Evolutionary conservation across 73 alveolate genomes (phyloP), one percentile per base, ranked within the genome.

Genomic region (Symbiodinium pilosum): DNA sequence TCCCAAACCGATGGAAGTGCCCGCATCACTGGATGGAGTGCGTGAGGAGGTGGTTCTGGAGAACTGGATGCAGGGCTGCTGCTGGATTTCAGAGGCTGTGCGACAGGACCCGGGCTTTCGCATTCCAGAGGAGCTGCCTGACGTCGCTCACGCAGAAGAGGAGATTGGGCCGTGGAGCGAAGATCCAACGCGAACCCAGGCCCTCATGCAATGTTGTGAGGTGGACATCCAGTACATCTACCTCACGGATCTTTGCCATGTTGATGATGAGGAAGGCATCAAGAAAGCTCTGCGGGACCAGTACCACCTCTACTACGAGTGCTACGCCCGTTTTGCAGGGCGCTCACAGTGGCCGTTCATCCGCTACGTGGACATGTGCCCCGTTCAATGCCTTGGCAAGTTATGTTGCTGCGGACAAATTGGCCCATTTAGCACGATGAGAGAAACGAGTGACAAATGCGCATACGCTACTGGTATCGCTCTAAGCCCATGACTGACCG

Each of bases 361-460:
- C 41, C 94, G 94, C 54, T 86, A 86, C 42, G 94, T 86, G 94
- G 94, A 86, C 40, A 86, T 86, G 94, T n/a, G 9, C n/a, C n/a
- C n/a, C n/a, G n/a, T n/a, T n/a, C n/a, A n/a, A n/a, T n/a, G n/a
- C n/a, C n/a, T n/a, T n/a, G n/a, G n/a, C n/a, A n/a, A n/a, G n/a
- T n/a, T n/a, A n/a, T n/a, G n/a, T n/a, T n/a, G n/a, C n/a, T n/a
- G n/a, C n/a, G n/a, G n/a, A n/a, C n/a, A n/a, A n/a, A n/a, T n/a
- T n/a, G n/a, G n/a, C n/a, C n/a, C n/a, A n/a, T n/a, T n/a, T n/a
- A n/a, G n/a, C n/a, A n/a, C n/a, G n/a, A n/a, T n/a, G n/a, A n/a
- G n/a, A n/a, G n/a, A n/a, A n/a, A n/a, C n/a, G n/a, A n/a, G n/a
- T n/a, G n/a, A n/a, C n/a, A n/a, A n/a, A n/a, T n/a, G n/a, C n/a